Evolutionary conservation across 2,329 filamentous ascomycete genomes (phyloP).

Genomic region (Domatiomyces catenatus): DNA sequence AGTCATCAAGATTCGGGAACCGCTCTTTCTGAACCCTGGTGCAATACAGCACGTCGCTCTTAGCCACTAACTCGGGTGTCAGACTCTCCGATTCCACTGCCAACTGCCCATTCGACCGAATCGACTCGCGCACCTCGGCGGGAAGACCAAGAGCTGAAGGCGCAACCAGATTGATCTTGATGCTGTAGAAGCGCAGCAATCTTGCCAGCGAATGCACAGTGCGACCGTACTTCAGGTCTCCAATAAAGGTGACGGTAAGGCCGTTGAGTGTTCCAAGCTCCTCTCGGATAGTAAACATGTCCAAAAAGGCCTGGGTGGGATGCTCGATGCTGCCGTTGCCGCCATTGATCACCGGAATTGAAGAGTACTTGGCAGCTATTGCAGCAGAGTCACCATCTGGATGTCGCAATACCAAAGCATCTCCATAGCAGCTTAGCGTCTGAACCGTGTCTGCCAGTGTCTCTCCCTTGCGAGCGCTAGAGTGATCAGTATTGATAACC

Average conservation of each 20-base stretch:
- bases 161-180: constrained; percentile 79
- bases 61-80: constrained; percentile 71
- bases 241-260: constrained; percentile 87
- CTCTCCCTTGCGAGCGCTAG: constrained; percentile 89
- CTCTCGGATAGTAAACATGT: constrained; percentile 96
- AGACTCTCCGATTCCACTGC: constrained; percentile 59
- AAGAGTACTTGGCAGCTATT: constrained; percentile 70
- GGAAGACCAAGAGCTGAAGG: constrained; percentile 68
- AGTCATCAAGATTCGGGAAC: constrained; percentile 65
- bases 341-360: constrained; percentile 89
- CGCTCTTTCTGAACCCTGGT: constrained; percentile 94
- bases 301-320: constrained; percentile 91
- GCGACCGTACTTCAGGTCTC: constrained; percentile 82
- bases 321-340: constrained; percentile 94
- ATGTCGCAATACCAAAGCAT: constrained; percentile 91
- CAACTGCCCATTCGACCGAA: constrained; percentile 61
- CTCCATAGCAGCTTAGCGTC: constrained; percentile 84
- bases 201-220: constrained; percentile 92
- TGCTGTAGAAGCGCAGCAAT: constrained; percentile 87
- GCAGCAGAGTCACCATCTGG: constrained; percentile 68
- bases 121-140: constrained; percentile 53
- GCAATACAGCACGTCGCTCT: constrained; percentile 88
- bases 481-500: constrained; percentile 64
- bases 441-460: constrained; percentile 83
- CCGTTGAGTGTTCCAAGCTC: constrained; percentile 92